Conservation (phyloP, 805 yeast genomes). For the Schwanniomyces yamadae region DNA sequence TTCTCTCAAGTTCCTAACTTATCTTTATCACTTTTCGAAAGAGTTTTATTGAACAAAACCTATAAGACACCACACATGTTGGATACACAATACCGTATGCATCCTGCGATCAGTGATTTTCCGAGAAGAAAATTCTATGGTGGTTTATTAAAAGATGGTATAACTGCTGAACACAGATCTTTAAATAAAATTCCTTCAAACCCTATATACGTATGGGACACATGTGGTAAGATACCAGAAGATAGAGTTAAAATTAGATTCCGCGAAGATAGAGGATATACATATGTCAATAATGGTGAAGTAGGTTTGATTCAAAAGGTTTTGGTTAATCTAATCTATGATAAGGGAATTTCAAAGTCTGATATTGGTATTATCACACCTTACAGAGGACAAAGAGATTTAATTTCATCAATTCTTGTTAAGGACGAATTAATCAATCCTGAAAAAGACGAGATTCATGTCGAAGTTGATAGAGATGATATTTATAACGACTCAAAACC, state of each 20-base stretch:
- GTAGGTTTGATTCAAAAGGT: slow-evolving; percentile 46
- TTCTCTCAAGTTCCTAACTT: slow-evolving; percentile 67
- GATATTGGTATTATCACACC: slow-evolving; percentile 72
- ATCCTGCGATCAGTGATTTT: slow-evolving; percentile 59
- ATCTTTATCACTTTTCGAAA: slow-evolving; percentile 66
- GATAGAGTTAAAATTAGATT: slow-evolving; percentile 46
- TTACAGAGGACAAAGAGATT: slow-evolving; percentile 72
- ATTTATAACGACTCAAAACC: slow-evolving; percentile 45
- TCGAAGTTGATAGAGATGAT: slow-evolving; percentile 64
- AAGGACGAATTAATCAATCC: slow-evolving; percentile 59
- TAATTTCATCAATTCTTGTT: slow-evolving; percentile 50
- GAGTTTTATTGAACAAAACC: slow-evolving; percentile 61
- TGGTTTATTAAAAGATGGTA: slow-evolving; percentile 55
- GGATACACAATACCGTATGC: slow-evolving; percentile 70
- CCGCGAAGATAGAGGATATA: slow-evolving; percentile 53
- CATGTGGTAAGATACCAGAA: slow-evolving; percentile 49
- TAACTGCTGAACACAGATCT: slow-evolving; percentile 49
- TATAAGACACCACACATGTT: slow-evolving; percentile 64
- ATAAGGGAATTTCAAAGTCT: slow-evolving; percentile 47
- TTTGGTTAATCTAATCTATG: slow-evolving; percentile 50
- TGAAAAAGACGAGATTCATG: slow-evolving; percentile 40
- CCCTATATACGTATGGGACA: slow-evolving; percentile 64
- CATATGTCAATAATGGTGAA: slow-evolving; percentile 59
- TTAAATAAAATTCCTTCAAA: slow-evolving; percentile 44
- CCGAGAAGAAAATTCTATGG: slow-evolving; percentile 54